These are phyloP conservation scores for Penicillium oxalicum DNA, from an alignment of 2,329 filamentous ascomycete species.

Conservation along the genomic window DNA sequence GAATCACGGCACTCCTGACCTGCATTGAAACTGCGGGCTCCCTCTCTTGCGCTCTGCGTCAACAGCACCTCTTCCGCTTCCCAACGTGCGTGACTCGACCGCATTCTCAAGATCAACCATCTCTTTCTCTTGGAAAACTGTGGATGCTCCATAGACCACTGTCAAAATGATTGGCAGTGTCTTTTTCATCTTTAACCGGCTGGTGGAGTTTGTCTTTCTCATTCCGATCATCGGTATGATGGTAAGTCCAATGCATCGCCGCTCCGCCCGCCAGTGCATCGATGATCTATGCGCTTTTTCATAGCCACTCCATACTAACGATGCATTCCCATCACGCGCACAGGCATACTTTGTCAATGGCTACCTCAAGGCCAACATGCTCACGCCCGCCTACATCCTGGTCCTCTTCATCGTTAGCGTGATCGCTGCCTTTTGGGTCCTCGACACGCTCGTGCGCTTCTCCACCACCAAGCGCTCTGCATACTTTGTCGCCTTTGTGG, in stretches of 20 bases:
- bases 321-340: neutral
- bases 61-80: too few species aligned
- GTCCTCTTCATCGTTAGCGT: constrained; percentile 61
- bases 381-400: constrained; percentile 57
- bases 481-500: constrained; percentile 55
- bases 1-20: too few species aligned
- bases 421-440: constrained; percentile 55
- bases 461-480: constrained; percentile 54
- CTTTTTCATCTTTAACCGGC: constrained; percentile 57
- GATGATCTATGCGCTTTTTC: too few species aligned
- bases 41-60: too few species aligned
- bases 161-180: constrained; percentile 48
- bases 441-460: constrained; percentile 57
- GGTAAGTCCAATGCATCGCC: constrained; percentile 27
- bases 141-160: too few species aligned
- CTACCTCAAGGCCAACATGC: constrained; percentile 51
- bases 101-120: neutral
- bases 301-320: constrained; percentile 5
- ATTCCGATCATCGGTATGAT: constrained; percentile 60
- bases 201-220: constrained; percentile 56
- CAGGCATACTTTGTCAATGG: constrained; percentile 56
- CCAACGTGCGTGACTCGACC: too few species aligned
- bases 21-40: too few species aligned
- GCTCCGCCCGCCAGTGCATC: too few species aligned
- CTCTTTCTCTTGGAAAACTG: too few species aligned